Evolutionary conservation across 1,139 yeast genomes (phyloP).

Genomic region (Suhomyces chickasaworum): DNA sequence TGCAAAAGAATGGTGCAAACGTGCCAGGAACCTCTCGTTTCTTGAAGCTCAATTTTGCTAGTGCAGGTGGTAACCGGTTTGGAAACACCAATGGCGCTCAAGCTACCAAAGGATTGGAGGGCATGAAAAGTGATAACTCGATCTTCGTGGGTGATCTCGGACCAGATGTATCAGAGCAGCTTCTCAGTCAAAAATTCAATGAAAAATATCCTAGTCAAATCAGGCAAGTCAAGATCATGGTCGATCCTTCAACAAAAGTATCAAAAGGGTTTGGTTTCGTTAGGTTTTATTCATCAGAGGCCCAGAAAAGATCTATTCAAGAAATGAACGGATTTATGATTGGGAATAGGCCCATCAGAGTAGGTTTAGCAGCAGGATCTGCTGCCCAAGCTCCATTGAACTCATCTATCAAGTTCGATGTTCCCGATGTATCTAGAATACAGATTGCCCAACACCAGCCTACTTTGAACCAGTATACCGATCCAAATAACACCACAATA

Average conservation of each 20-base stretch:
- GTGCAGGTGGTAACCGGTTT: constrained; percentile 26
- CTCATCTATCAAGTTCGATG: constrained; percentile 9
- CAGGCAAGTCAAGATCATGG: constrained; percentile 84
- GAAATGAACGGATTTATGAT: constrained; percentile 83
- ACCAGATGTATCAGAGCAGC: constrained; percentile 73
- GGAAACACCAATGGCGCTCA: neutral
- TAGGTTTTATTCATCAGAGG: constrained; percentile 71
- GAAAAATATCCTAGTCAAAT: constrained; percentile 67
- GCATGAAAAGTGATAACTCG: constrained; percentile 52
- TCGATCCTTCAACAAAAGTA: constrained; percentile 71
- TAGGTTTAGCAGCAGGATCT: constrained; percentile 42
- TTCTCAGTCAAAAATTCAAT: constrained; percentile 68
- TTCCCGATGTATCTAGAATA: constrained; percentile 18
- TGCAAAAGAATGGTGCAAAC: constrained; percentile 65
- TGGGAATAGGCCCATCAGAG: constrained; percentile 76
- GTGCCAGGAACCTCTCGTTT: constrained; percentile 61
- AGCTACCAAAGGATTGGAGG: constrained; percentile 5
- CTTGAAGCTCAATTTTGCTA: constrained; percentile 85
- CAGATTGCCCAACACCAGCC: constrained; percentile 39
- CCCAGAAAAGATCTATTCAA: constrained; percentile 69
- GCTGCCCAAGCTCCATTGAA: constrained; percentile 11
- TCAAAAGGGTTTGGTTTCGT: constrained; percentile 93
- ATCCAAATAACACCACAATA: constrained; percentile 40
- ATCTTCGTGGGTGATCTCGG: constrained; percentile 86
- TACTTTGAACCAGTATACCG: constrained; percentile 32